phyloP scores from a whole-genome alignment of 768 basidiomycete species.

The Chalciporus piperatus region DNA sequence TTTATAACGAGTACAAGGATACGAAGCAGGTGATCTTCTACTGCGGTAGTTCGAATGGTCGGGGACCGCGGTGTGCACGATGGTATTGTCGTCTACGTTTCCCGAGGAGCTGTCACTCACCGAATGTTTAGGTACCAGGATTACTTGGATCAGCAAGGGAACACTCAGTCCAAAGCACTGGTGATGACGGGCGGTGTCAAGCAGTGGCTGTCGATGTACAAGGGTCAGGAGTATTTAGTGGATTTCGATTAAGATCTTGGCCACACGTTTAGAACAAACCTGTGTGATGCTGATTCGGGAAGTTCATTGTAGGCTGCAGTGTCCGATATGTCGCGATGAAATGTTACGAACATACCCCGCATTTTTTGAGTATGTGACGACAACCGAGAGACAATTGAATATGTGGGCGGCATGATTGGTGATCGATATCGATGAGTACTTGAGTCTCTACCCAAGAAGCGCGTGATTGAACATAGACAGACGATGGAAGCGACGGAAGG shows the following conservation, averaged over 20 bases:
- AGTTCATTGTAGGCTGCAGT: background rate
- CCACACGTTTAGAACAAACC: background rate
- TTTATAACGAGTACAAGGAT: constrained; percentile 40
- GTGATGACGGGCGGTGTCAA: constrained; percentile 44
- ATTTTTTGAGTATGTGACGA: too few relatives aligned
- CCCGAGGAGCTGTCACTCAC: background rate
- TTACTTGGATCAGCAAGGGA: constrained; percentile 35
- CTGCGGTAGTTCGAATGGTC: constrained; percentile 48
- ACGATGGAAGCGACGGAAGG: too few relatives aligned
- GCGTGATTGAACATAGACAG: too few relatives aligned
- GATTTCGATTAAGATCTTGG: constrained; percentile 17
- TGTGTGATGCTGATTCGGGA: background rate
- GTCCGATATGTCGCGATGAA: background rate
- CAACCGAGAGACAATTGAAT: too few relatives aligned
- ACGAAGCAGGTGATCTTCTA: constrained; percentile 51
- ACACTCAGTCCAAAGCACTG: constrained; percentile 37
- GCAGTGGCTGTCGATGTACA: constrained; percentile 36
- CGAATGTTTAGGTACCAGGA: constrained; percentile 46
- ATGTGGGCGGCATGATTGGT: too few relatives aligned
- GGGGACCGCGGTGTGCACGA: constrained; percentile 53
- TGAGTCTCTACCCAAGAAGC: too few relatives aligned
- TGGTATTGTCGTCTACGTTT: constrained; percentile 36
- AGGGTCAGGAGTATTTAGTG: constrained; percentile 22
- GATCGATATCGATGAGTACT: too few relatives aligned
- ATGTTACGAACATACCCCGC: background rate